Conservation (phyloP, 2,329 filamentous ascomycete species). For the Aspergillus costaricaensis region DNA sequence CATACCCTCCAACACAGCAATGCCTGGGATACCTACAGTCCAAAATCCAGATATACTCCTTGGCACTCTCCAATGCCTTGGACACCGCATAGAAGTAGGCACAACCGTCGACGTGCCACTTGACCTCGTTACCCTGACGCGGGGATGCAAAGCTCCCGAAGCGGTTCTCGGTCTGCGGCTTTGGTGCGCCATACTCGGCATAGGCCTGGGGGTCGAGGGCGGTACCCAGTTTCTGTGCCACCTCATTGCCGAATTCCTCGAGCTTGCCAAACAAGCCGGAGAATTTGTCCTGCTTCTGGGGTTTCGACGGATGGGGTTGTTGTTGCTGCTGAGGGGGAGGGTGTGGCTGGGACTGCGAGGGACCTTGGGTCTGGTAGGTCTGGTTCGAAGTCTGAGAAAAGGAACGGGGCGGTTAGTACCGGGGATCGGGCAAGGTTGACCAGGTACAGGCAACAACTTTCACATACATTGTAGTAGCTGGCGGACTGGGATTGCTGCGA, state of each 20-base stretch:
- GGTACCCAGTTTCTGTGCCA: slow-evolving; percentile 53
- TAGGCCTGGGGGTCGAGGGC: slow-evolving; percentile 52
- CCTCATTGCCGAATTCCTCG: slow-evolving; percentile 54
- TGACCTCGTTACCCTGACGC: slow-evolving; percentile 69
- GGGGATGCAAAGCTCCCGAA: slow-evolving; percentile 70
- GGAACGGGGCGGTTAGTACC: not conserved
- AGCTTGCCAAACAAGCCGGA: slow-evolving; percentile 58
- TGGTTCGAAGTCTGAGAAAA: not conserved
- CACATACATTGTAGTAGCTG: not conserved
- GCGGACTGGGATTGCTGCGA: not conserved
- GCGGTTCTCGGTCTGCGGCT: slow-evolving; percentile 49
- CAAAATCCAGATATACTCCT: slow-evolving; percentile 78
- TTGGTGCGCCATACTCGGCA: slow-evolving; percentile 44
- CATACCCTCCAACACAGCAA: not conserved
- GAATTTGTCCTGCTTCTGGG: slow-evolving; percentile 37
- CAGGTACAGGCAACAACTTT: not conserved
- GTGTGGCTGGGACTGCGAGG: slow-evolving; percentile 27
- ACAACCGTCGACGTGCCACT: slow-evolving; percentile 87
- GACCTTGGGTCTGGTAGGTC: slow-evolving; percentile 6
- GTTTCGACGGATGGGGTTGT: slow-evolving; percentile 23
- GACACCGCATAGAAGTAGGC: slow-evolving; percentile 85
- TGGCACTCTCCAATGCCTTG: slow-evolving; percentile 73
- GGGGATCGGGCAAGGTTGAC: not conserved
- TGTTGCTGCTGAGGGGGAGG: slow-evolving; percentile 28
- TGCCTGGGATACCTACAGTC: slow-evolving; percentile 57